Base-by-base conservation (phyloP, 345 rosid genomes). In the Combretum micranthum region DNA sequence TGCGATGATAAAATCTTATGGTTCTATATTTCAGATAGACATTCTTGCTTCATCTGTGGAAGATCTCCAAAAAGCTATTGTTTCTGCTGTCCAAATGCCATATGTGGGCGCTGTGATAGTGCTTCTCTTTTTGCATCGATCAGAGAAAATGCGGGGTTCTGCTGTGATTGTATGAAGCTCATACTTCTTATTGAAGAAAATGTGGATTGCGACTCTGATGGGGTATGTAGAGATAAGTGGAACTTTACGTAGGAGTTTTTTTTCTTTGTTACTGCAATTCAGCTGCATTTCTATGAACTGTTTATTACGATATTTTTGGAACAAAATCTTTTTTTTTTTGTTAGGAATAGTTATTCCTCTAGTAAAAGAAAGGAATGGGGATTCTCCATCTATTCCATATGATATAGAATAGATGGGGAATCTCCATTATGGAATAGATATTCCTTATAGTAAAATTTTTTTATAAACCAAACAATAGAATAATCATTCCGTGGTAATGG, bases 41-140 rank as follows among this genome's bases (percentile, higher is more conserved):
- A 83, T 65, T 66, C 43, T 47, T 83, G 88, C 72, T 62, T 63
- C 22, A 26, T 52, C n/a, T 83, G 88, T 59, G 10, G 49, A 14
- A 75, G 72, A 32, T 13, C 73, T 21, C 57, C 88, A n/a, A 83
- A 67, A 56, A 64, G 67, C 44, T 59, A 61, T 44, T 83, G 88
- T 81, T 74, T 75, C 32, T 73, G 76, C 63, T 83, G 85, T 61
- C 80, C 81, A 42, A 61, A 21, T 16, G 83, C 80, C 23, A 62
- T 77, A 44, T 83, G 88, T 15, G 69, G 81, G 19, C 26, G 61
- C 50, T 83, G 85, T 59, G 50, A 60, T 32, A 59, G 52, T 43
- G 73, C 50, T 63, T 51, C 61, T 23, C 66, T 62, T 16, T 80
- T 83, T 53, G 73, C 45, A 1, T 16, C 64, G 15, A 47, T 73